Evolutionary conservation across 495 filamentous ascomycete genomes (phyloP).

Genomic region (Aspergillus indologenus): DNA sequence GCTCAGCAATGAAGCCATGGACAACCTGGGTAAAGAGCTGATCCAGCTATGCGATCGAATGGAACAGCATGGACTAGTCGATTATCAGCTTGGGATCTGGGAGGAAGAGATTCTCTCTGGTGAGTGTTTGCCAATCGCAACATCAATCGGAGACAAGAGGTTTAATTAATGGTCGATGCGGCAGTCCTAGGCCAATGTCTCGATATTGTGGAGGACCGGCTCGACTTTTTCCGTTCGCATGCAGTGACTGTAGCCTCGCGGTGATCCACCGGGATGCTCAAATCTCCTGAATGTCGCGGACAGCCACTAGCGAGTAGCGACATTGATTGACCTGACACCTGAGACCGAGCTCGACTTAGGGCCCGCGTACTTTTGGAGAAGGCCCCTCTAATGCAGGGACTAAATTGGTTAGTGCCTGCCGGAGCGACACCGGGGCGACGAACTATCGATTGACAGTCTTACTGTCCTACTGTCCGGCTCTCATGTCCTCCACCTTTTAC

Average conservation of each 20-base stretch:
- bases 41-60: slow-evolving; percentile 79
- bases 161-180: slow-evolving; percentile 3
- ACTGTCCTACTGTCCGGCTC: slow-evolving; percentile 5
- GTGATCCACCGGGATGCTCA: neutral
- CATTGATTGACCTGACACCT: neutral
- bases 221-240: slow-evolving; percentile 29
- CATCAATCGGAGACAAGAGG: neutral
- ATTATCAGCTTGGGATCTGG: slow-evolving; percentile 96
- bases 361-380: slow-evolving; percentile 14
- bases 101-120: slow-evolving; percentile 87
- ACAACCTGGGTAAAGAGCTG: slow-evolving; percentile 77
- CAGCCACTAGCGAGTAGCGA: neutral
- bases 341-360: slow-evolving; percentile 7
- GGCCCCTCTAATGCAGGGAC: slow-evolving; percentile 21
- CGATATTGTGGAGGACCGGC: slow-evolving; percentile 49
- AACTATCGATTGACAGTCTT: slow-evolving; percentile 25
- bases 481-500: neutral
- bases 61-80: slow-evolving; percentile 85
- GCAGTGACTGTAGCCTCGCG: slow-evolving; percentile 22
- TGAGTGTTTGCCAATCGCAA: slow-evolving; percentile 43
- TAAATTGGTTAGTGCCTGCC: slow-evolving; percentile 24
- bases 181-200: slow-evolving; percentile 65
- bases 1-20: slow-evolving; percentile 64
- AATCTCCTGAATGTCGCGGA: neutral
- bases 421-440: slow-evolving; percentile 3